Percentiles rank a stretch among this genome's conserved stretches.
Evolutionary conservation across 106 monocot genomes (phyloP).

Genomic region (Apostasia shenzhenica): DNA sequence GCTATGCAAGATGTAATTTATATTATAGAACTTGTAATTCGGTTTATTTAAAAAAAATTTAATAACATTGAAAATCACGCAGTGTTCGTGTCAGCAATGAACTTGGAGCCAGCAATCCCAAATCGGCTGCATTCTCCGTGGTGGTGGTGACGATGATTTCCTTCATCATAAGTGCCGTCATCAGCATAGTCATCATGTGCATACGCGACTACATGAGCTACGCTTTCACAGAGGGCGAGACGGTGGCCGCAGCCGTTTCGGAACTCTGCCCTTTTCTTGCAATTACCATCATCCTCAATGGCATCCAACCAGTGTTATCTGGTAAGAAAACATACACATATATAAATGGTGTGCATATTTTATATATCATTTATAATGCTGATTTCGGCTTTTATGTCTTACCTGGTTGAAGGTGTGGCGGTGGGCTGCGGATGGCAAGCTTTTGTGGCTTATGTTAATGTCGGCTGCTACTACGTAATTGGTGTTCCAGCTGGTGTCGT

Average conservation of each 20-base stretch:
- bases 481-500: conserved; percentile 57
- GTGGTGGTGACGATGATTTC: conserved; percentile 57
- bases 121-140: conserved; percentile 73
- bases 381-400: background rate
- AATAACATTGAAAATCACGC: background rate
- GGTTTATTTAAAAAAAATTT: too few relatives aligned
- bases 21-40: background rate
- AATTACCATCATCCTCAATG: conserved; percentile 69
- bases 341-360: background rate
- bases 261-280: conserved; percentile 75
- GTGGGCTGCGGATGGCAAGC: conserved; percentile 91
- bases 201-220: conserved; percentile 69
- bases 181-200: conserved; percentile 31
- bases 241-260: conserved; percentile 63
- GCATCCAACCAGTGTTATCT: conserved; percentile 76
- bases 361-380: background rate
- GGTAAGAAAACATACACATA: conserved; percentile 20
- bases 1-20: background rate
- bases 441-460: conserved; percentile 79
- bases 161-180: conserved; percentile 26
- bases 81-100: conserved; percentile 97
- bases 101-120: conserved; percentile 77
- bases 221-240: conserved; percentile 69
- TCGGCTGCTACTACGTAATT: conserved; percentile 69
- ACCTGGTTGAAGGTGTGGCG: conserved; percentile 52